Evolutionary conservation across 345 rosid genomes (phyloP).

Genomic region (Citrus australasica): DNA sequence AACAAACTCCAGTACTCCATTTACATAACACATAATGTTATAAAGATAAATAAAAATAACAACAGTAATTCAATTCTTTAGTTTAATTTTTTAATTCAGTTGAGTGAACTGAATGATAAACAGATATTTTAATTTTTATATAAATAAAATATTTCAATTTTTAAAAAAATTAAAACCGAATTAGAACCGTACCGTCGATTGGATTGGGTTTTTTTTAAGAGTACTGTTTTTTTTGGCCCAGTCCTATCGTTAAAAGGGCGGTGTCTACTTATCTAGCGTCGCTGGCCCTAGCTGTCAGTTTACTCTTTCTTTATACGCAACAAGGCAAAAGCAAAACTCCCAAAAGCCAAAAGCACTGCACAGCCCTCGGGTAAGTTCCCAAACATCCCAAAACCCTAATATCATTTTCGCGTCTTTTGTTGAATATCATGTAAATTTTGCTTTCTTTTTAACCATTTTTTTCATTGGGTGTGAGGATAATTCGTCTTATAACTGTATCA

Average conservation of each 20-base stretch:
- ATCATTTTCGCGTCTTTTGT: not conserved
- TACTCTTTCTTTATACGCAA: not conserved
- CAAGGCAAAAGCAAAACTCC: not conserved
- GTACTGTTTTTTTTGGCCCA: no score
- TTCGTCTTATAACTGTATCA: not conserved
- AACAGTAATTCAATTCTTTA: accelerated
- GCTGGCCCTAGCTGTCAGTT: not conserved
- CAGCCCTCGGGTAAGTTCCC: not conserved
- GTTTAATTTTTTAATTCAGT: accelerated
- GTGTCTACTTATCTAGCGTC: no score
- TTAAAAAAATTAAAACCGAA: no score
- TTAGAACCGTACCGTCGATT: no score
- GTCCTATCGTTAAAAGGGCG: no score
- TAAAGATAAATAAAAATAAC: no score
- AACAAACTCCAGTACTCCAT: no score
- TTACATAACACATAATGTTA: no score
- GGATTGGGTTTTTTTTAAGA: no score
- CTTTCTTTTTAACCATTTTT: not conserved
- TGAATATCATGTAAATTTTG: not conserved
- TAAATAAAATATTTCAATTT: no score
- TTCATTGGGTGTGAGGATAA: not conserved
- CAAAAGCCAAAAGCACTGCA: not conserved
- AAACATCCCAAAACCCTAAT: not conserved
- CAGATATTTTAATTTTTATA: no score
- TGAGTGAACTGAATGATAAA: no score